phyloP scores from a whole-genome alignment of 148 eudicot species.

The Vaccinium darrowii region DNA sequence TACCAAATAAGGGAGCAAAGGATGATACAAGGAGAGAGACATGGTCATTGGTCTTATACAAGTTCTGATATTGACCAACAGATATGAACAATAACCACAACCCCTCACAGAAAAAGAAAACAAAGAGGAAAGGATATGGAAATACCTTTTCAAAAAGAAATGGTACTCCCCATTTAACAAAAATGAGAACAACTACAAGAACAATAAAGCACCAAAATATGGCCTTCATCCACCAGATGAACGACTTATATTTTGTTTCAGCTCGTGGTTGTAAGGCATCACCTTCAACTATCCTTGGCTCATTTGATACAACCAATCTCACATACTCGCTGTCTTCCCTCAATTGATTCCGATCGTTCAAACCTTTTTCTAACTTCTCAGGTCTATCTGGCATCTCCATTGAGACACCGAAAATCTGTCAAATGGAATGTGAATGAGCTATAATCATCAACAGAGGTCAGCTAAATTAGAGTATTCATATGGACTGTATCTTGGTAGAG shows the following conservation, averaged over 20 bases:
- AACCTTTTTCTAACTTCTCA: constrained; percentile 33
- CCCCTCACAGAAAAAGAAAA: background rate
- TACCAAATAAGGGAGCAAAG: background rate
- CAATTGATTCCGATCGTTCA: constrained; percentile 31
- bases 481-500: background rate
- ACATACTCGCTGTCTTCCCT: constrained; percentile 78
- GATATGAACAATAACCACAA: background rate
- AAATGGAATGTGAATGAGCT: constrained; percentile 5
- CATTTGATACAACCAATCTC: constrained; percentile 58
- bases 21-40: background rate
- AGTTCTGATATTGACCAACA: background rate
- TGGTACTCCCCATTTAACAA: constrained; percentile 86
- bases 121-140: background rate
- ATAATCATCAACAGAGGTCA: background rate
- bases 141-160: constrained; percentile 82
- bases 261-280: constrained; percentile 31
- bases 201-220: constrained; percentile 41
- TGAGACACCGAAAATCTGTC: constrained; percentile 26
- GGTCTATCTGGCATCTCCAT: constrained; percentile 47
- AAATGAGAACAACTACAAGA: constrained; percentile 36
- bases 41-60: background rate
- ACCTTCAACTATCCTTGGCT: constrained; percentile 39
- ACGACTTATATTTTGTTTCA: constrained; percentile 33
- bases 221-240: constrained; percentile 73
- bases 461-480: background rate